A percentile compares a stretch with the other conserved stretches of the same genome.
Evolutionary conservation across 495 filamentous ascomycete species (phyloP).

Genomic region (Penicillium paxilli): DNA sequence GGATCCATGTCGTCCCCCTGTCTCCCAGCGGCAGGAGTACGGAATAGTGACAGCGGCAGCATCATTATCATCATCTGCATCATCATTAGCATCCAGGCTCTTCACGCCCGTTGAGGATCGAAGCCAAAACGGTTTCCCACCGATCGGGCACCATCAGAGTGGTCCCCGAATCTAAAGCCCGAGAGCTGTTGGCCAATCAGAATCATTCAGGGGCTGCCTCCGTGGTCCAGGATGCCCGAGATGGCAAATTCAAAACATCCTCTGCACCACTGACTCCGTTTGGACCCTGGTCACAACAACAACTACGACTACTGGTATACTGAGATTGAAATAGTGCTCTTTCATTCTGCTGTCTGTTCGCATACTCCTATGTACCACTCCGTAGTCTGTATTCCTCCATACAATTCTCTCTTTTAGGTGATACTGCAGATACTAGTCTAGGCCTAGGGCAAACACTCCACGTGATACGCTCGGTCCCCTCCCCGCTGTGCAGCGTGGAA

Average conservation of each 20-base stretch:
- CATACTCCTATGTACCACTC: not conserved
- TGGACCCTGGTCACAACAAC: not conserved
- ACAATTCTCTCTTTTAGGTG: not conserved
- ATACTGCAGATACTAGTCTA: not conserved
- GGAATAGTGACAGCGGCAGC: not conserved
- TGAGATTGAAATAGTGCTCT: no score
- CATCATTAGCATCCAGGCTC: not conserved
- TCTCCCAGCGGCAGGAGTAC: not conserved
- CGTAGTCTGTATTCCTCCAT: not conserved
- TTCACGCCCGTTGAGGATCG: slow-evolving; percentile 3
- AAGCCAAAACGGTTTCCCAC: slow-evolving; percentile 25
- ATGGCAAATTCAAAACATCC: slow-evolving; percentile 4
- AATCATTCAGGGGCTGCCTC: not conserved
- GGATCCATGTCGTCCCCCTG: slow-evolving; percentile 5
- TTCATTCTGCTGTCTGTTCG: not conserved
- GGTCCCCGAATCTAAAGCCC: slow-evolving; percentile 33
- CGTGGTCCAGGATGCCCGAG: not conserved
- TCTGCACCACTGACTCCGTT: not conserved
- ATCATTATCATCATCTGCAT: no score
- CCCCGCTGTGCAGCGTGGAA: slow-evolving; percentile 25
- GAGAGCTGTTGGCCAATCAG: slow-evolving; percentile 18
- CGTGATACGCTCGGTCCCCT: slow-evolving; percentile 22
- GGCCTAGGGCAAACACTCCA: slow-evolving; percentile 2
- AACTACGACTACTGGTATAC: not conserved
- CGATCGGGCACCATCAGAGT: slow-evolving; percentile 29